Evolutionary conservation across 164 flowering plant species (phyloP).

Genomic region (Cinnamomum chago): DNA sequence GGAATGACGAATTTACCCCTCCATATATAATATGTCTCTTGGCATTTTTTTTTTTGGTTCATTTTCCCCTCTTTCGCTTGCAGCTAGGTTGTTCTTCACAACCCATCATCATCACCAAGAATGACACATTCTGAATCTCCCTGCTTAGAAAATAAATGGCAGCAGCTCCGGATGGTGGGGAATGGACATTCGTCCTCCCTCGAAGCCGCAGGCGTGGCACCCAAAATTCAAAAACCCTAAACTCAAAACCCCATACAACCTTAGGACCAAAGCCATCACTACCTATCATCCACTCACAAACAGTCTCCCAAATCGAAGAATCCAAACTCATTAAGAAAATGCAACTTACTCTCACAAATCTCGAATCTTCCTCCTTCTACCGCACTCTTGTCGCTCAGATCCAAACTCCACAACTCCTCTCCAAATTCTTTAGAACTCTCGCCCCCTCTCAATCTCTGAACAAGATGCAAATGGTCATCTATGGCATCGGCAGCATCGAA

Average conservation of each 20-base stretch:
- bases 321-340: slow-evolving; percentile 52
- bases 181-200: slow-evolving; percentile 68
- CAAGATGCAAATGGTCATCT: slow-evolving; percentile 71
- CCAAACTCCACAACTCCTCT: slow-evolving; percentile 25
- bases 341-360: slow-evolving; percentile 36
- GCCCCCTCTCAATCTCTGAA: slow-evolving; percentile 14
- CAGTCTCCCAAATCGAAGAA: slow-evolving; percentile 40
- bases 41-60: no score
- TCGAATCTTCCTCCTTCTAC: slow-evolving; percentile 45
- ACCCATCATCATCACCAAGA: no score
- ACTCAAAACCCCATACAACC: slow-evolving; percentile 11
- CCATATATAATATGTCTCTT: no score
- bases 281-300: slow-evolving; percentile 41
- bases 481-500: slow-evolving; percentile 91
- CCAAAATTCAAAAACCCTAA: slow-evolving; percentile 17
- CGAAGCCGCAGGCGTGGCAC: slow-evolving; percentile 65
- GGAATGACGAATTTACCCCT: no score
- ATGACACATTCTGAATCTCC: no score
- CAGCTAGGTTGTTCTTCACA: no score
- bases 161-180: slow-evolving; percentile 3
- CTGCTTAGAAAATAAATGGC: background rate
- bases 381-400: slow-evolving; percentile 42
- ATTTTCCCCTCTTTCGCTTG: no score
- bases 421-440: slow-evolving; percentile 30
- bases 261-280: slow-evolving; percentile 40